A percentile compares a stretch with the other conserved stretches of the same genome.
Conservation (phyloP, 352 stramenopile species). For the Pythium grandisporangium region DNA sequence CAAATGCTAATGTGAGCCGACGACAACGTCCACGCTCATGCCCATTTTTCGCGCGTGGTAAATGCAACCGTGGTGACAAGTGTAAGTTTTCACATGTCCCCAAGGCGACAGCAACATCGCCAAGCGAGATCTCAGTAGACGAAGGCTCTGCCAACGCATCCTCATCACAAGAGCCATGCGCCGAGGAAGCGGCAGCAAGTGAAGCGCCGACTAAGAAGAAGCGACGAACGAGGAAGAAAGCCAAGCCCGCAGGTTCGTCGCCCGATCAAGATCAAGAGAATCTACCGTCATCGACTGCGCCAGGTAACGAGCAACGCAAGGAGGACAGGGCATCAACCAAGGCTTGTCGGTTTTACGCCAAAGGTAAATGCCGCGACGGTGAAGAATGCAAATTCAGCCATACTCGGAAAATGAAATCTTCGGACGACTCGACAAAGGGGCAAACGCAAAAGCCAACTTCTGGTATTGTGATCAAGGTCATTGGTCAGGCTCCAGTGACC, state of each 20-base stretch:
- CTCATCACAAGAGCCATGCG: too few species aligned
- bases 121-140: too few species aligned
- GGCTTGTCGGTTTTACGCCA: slow-evolving; percentile 41
- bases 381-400: slow-evolving; percentile 61
- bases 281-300: too few species aligned
- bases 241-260: too few species aligned
- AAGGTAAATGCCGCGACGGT: slow-evolving; percentile 33
- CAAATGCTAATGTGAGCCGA: too few species aligned
- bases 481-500: slow-evolving; percentile 5
- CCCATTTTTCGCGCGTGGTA: slow-evolving; percentile 1
- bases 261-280: too few species aligned
- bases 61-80: background rate
- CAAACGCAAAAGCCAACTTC: background rate
- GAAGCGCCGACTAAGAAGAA: too few species aligned
- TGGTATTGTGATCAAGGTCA: slow-evolving; percentile 8
- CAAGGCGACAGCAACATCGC: background rate
- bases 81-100: background rate
- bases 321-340: background rate
- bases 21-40: background rate
- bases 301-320: too few species aligned
- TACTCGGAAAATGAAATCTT: slow-evolving; percentile 12
- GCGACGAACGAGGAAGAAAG: slow-evolving; percentile 9
- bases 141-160: too few species aligned
- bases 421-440: too few species aligned
- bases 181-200: too few species aligned